Percentiles rank a stretch among this genome's conserved stretches.
Conservation (phyloP, 495 filamentous ascomycete species). For the Lichenothelia convexa region DNA sequence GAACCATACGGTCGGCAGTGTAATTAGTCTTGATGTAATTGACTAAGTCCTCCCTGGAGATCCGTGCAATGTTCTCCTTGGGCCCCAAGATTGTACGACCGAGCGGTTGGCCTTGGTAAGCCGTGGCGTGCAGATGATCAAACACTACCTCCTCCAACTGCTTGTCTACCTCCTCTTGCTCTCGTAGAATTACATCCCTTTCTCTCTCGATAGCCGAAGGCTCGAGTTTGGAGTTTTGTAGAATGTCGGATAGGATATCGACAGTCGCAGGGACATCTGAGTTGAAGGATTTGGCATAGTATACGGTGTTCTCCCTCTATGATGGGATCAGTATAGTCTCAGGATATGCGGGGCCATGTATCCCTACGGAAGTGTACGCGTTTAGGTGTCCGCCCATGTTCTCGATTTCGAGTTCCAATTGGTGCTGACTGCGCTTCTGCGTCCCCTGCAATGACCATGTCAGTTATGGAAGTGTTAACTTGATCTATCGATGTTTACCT, state of each 20-base stretch:
- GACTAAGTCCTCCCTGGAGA: constrained; percentile 70
- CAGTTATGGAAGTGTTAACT: constrained; percentile 2
- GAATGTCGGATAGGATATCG: constrained; percentile 95
- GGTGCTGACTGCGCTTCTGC: constrained; percentile 76
- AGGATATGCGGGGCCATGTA: not conserved
- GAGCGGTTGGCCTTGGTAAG: constrained; percentile 86
- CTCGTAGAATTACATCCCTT: constrained; percentile 91
- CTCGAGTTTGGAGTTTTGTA: constrained; percentile 97
- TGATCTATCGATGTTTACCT: constrained; percentile 37
- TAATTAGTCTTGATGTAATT: constrained; percentile 99
- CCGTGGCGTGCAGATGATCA: constrained; percentile 96
- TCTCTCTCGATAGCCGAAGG: constrained; percentile 82
- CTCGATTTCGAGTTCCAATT: constrained; percentile 97
- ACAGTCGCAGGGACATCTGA: constrained; percentile 86
- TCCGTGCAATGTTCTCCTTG: constrained; percentile 94
- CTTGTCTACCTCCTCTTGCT: constrained; percentile 99
- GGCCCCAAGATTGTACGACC: constrained; percentile 96
- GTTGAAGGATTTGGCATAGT: constrained; percentile 99
- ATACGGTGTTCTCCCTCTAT: constrained; percentile 96
- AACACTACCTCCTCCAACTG: constrained; percentile 98
- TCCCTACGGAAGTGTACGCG: constrained; percentile 92
- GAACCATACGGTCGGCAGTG: constrained; percentile 96
- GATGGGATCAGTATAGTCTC: constrained; percentile 18
- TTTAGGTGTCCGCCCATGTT: constrained; percentile 99
- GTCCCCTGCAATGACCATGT: constrained; percentile 48